Base-by-base conservation (phyloP, 257 asterid species). In the Gentiana straminea region DNA sequence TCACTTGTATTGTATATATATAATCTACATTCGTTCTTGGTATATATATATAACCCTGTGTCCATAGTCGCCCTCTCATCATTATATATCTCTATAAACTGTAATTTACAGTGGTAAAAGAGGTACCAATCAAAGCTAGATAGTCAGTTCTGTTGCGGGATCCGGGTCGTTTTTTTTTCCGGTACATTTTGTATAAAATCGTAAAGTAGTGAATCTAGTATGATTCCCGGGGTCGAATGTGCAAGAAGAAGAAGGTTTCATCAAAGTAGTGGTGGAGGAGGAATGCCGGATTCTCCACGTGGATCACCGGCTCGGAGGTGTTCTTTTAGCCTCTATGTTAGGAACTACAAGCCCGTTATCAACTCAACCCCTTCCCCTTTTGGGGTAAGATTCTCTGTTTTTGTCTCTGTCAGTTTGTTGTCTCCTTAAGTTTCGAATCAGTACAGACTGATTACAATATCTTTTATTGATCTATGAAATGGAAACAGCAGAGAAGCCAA, bases 211-310 rank as follows among this genome's bases (percentile, higher is more conserved):
- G 0, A 24, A 24, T 24, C 24, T 24, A 24, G 24, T 6, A 76
- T 73, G 82, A 77, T 84, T 2, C 84, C 94, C 8, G 89, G 89
- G 32, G 89, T 81, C 39, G 84, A 84, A 65, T 64, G 75, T 41
- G 89, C 94, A 2, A 76, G 94, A 58, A 70, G 89, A 35, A 76
- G 94, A 39, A 68, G 86, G 55, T 64, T 74, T 64, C 84, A 76
- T 74, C 82, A 71, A 33, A 73, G 74, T 57, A 70, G 61, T 32
- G 24, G 24, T 0, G 24, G 24, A 24, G 24, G 24, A 24, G 24
- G 24, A 24, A 24, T 24, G 24, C 36, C 57, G 33, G 77, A 77
- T 62, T 66, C 77, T 48, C 64, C 82, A 1, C 9, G 37, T 33
- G 33, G 57, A 15, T 52, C 70, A 15, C 1, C 43, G 43, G 70